A percentile compares a stretch with the other conserved stretches of the same genome.
These are phyloP conservation scores for Gnomoniopsis sp. DNA, from an alignment of 2,329 filamentous ascomycete species.

Conservation along the genomic window DNA sequence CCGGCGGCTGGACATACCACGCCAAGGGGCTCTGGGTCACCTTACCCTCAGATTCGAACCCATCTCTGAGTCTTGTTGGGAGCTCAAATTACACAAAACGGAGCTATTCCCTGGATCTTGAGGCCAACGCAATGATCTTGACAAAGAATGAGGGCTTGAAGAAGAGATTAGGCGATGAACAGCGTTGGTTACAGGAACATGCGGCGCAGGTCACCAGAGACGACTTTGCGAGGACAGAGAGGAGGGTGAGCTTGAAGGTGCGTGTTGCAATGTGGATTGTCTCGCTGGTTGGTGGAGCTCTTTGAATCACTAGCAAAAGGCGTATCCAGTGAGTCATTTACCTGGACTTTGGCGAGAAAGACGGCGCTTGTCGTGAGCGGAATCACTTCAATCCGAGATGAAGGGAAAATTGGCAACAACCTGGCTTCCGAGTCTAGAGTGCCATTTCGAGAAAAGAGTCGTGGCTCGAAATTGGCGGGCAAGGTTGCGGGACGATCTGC, in stretches of 20 bases:
- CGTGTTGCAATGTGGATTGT: constrained; percentile 93
- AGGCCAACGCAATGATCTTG: constrained; percentile 82
- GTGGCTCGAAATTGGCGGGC: no score
- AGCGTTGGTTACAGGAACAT: constrained; percentile 74
- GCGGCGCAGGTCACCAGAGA: constrained; percentile 66
- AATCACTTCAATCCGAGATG: no score
- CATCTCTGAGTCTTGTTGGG: constrained; percentile 79
- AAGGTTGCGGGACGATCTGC: no score
- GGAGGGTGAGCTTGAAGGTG: constrained; percentile 82
- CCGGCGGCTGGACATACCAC: constrained; percentile 93
- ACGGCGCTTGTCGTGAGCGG: no score
- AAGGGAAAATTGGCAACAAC: no score
- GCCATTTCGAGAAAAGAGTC: no score
- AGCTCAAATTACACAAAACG: constrained; percentile 95
- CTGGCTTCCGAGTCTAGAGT: no score
- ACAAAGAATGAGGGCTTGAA: constrained; percentile 74
- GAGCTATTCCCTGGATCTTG: constrained; percentile 87
- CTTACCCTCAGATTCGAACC: constrained; percentile 60
- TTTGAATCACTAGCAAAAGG: constrained; percentile 44
- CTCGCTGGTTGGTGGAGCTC: constrained; percentile 76
- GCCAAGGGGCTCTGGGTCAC: constrained; percentile 95
- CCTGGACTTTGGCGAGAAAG: no score
- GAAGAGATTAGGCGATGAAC: constrained; percentile 71
- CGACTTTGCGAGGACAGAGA: constrained; percentile 77
- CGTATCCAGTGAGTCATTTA: not conserved